Percentiles rank a stretch among this genome's conserved stretches.
phyloP scores from a whole-genome alignment of 352 stramenopile species.

The Phytophthora tentaculata region DNA sequence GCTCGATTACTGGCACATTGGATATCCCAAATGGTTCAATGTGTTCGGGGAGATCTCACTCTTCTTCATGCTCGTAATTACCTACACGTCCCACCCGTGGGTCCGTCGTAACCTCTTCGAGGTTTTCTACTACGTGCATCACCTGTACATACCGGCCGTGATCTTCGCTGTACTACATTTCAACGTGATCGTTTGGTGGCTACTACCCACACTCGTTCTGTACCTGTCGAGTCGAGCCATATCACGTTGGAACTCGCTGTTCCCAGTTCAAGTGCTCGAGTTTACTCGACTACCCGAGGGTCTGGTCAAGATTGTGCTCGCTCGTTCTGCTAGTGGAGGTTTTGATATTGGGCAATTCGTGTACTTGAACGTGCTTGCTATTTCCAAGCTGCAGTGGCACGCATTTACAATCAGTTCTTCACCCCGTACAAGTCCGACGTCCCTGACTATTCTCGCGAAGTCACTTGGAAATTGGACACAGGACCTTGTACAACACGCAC shows the following conservation, averaged over 20 bases:
- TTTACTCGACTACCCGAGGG: conserved; percentile 40
- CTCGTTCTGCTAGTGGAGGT: conserved; percentile 23
- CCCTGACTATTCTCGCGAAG: conserved; percentile 60
- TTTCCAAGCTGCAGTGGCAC: conserved; percentile 71
- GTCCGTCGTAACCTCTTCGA: conserved; percentile 56
- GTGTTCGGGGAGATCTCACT: conserved; percentile 66
- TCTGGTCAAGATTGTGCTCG: conserved; percentile 56
- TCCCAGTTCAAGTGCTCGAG: conserved; percentile 43
- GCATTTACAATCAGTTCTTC: conserved; percentile 67
- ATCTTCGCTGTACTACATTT: conserved; percentile 62
- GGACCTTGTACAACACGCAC: conserved; percentile 43
- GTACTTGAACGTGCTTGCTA: conserved; percentile 59
- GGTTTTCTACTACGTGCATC: conserved; percentile 67
- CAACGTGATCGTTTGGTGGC: conserved; percentile 52
- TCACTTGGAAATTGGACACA: conserved; percentile 57
- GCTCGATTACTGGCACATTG: conserved; percentile 43
- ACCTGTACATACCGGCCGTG: conserved; percentile 57
- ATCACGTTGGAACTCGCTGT: conserved; percentile 49
- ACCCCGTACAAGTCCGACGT: conserved; percentile 34
- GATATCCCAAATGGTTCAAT: conserved; percentile 65
- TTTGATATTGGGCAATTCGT: conserved; percentile 65
- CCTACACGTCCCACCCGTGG: conserved; percentile 53
- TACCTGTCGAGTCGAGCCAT: conserved; percentile 57
- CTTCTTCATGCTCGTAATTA: conserved; percentile 46
- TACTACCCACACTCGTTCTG: conserved; percentile 58